Evolutionary conservation across 192 early-diverging fungal genomes (phyloP).

Genomic region (Coemansia sp.): DNA sequence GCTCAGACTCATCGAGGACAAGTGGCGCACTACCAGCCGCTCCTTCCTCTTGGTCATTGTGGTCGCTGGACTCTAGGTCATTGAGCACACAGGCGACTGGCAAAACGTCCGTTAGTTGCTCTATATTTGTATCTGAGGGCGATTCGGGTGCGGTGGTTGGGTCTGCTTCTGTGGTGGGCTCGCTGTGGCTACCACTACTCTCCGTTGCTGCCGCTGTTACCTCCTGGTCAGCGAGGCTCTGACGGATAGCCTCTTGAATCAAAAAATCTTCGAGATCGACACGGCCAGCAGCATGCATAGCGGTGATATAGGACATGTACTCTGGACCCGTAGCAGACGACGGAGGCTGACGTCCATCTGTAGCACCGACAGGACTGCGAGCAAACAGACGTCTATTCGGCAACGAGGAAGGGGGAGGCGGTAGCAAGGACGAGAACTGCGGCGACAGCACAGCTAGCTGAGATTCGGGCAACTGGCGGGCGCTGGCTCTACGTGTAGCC

Average conservation of each 20-base stretch:
- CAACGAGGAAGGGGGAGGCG: background rate
- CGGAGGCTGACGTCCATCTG: background rate
- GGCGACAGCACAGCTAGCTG: background rate
- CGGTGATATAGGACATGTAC: constrained; percentile 60
- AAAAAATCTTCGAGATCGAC: constrained; percentile 88
- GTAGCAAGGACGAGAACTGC: background rate
- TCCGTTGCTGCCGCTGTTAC: background rate
- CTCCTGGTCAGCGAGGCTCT: constrained; percentile 66
- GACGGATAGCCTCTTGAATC: constrained; percentile 88
- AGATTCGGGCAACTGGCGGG: background rate
- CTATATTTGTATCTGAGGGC: background rate
- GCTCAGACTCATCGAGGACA: constrained; percentile 21
- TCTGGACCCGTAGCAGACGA: constrained; percentile 29
- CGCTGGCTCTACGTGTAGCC: constrained; percentile 33
- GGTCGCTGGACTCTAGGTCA: background rate
- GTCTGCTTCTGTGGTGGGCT: background rate
- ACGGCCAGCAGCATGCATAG: constrained; percentile 68
- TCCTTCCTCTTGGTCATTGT: background rate
- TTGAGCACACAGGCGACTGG: background rate
- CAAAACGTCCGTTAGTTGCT: background rate
- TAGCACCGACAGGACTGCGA: background rate
- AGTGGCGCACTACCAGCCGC: constrained; percentile 10
- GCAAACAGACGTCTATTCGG: background rate
- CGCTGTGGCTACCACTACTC: constrained; percentile 6
- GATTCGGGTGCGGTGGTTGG: background rate